Evolutionary conservation across 2,329 filamentous ascomycete species (phyloP).

Genomic region (Sporothrix pseudoabietina): DNA sequence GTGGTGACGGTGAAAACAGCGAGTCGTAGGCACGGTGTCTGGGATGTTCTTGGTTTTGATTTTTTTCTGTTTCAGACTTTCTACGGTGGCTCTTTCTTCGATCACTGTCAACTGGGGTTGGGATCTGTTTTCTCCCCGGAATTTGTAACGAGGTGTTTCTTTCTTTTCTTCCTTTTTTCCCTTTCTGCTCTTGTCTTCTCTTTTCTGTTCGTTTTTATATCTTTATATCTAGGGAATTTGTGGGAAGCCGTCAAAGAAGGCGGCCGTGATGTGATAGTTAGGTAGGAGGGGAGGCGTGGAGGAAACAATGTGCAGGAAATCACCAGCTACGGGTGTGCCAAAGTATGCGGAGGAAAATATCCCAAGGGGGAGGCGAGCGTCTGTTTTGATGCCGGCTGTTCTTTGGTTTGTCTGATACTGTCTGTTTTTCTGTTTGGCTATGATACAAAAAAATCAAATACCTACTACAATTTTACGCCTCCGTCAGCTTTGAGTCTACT

Average conservation of each 20-base stretch:
- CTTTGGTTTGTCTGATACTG: not conserved
- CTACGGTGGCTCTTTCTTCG: not conserved
- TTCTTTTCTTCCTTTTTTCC: too few relatives aligned
- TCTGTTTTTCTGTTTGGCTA: slow-evolving; percentile 16
- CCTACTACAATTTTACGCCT: not conserved
- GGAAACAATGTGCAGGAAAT: not conserved
- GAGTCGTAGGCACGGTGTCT: not conserved
- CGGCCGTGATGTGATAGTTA: not conserved
- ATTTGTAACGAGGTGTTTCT: slow-evolving; percentile 8
- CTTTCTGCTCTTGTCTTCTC: not conserved
- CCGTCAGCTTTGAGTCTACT: too few relatives aligned
- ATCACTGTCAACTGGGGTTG: not conserved
- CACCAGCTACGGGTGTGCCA: not conserved
- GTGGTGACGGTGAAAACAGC: slow-evolving; percentile 23
- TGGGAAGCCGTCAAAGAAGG: not conserved
- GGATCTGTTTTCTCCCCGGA: not conserved
- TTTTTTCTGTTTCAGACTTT: not conserved
- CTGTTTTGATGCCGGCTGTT: not conserved
- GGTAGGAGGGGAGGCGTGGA: not conserved
- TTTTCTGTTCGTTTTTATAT: not conserved
- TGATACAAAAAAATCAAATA: not conserved
- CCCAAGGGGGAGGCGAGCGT: not conserved
- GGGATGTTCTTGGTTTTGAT: not conserved
- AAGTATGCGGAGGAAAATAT: not conserved
- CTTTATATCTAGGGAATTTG: slow-evolving; percentile 11